Percentiles rank a stretch among this genome's conserved stretches.
These are phyloP conservation scores for Epichloe scottii DNA, from an alignment of 2,329 filamentous ascomycete species.

Conservation along the genomic window DNA sequence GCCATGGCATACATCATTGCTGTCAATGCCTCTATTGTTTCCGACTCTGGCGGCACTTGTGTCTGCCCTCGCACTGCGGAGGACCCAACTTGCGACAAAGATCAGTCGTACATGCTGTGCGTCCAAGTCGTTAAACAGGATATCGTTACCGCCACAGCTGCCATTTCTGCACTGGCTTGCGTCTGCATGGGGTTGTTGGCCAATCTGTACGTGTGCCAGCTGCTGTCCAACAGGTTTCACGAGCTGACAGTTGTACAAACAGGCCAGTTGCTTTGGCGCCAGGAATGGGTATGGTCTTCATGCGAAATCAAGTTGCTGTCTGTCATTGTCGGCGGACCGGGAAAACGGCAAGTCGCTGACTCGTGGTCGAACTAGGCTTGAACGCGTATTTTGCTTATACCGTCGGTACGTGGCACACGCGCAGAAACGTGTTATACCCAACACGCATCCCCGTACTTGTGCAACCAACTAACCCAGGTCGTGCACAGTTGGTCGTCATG, in stretches of 20 bases:
- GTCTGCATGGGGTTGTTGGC: slow-evolving; percentile 76
- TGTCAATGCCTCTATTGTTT: slow-evolving; percentile 40
- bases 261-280: slow-evolving; percentile 28
- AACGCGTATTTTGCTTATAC: slow-evolving; percentile 83
- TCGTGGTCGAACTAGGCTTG: slow-evolving; percentile 31
- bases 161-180: slow-evolving; percentile 65
- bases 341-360: background rate
- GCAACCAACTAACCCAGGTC: slow-evolving; percentile 6
- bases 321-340: background rate
- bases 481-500: slow-evolving; percentile 55
- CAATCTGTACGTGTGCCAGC: slow-evolving; percentile 43
- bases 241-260: slow-evolving; percentile 3
- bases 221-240: background rate
- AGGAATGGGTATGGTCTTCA: slow-evolving; percentile 25
- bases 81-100: slow-evolving; percentile 38
- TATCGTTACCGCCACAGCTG: slow-evolving; percentile 72
- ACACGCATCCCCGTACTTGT: background rate
- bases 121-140: slow-evolving; percentile 56
- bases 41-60: slow-evolving; percentile 62
- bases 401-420: slow-evolving; percentile 17
- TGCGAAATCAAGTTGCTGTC: background rate
- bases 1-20: slow-evolving; percentile 44
- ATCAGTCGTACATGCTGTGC: slow-evolving; percentile 53
- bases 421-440: slow-evolving; percentile 8
- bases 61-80: slow-evolving; percentile 46